A percentile compares a stretch with the other conserved stretches of the same genome.
These are phyloP conservation scores for Wickerhamomyces tratensis DNA, from an alignment of 805 yeast genomes.

Conservation along the genomic window DNA sequence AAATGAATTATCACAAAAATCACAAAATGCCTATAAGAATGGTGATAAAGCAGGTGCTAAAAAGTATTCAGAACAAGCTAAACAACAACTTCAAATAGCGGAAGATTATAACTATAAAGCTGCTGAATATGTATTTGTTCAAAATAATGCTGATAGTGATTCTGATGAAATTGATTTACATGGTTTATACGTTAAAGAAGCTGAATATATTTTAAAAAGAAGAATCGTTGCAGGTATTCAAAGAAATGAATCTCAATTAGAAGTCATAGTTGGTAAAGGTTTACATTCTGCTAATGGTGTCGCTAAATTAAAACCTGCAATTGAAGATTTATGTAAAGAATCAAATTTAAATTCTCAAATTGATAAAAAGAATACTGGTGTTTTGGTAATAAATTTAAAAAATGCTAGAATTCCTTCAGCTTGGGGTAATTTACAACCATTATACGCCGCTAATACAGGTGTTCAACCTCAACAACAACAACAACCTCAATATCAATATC, in stretches of 20 bases:
- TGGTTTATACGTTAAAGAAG: constrained; percentile 86
- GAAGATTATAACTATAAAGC: constrained; percentile 71
- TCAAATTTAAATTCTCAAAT: constrained; percentile 49
- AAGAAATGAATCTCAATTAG: constrained; percentile 49
- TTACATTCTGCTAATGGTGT: constrained; percentile 72
- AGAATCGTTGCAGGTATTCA: constrained; percentile 58
- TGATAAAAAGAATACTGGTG: constrained; percentile 73
- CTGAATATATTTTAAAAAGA: constrained; percentile 63
- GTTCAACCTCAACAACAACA: constrained; percentile 16
- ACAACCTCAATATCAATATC: constrained; percentile 22
- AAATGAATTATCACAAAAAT: constrained; percentile 45
- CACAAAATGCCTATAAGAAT: constrained; percentile 65
- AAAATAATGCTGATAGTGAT: constrained; percentile 81
- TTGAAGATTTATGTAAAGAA: constrained; percentile 66
- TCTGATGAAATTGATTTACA: constrained; percentile 87
- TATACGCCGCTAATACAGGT: constrained; percentile 6
- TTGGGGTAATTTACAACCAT: constrained; percentile 19
- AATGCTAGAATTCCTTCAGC: constrained; percentile 33
- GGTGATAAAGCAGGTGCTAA: constrained; percentile 75
- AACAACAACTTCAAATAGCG: constrained; percentile 47
- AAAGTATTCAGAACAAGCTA: constrained; percentile 59
- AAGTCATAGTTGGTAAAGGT: constrained; percentile 92
- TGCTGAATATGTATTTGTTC: constrained; percentile 81
- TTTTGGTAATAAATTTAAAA: constrained; percentile 58
- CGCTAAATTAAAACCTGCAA: constrained; percentile 85